A percentile compares a stretch with the other conserved stretches of the same genome.
These are phyloP conservation scores for Nicotiana paniculata DNA, from an alignment of 257 asterid genomes.

Conservation along the genomic window DNA sequence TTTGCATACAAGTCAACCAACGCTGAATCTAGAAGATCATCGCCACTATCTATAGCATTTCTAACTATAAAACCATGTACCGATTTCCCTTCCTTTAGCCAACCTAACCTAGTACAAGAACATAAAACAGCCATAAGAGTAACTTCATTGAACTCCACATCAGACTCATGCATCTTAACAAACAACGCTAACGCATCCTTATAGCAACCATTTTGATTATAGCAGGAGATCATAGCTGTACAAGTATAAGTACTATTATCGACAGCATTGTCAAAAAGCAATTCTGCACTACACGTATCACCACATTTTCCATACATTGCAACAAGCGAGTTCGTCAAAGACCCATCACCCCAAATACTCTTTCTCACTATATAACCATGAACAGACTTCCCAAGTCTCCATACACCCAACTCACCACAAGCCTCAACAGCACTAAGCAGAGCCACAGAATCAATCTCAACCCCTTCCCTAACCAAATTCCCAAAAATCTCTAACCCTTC, in stretches of 20 bases:
- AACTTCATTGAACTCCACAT: slow-evolving; percentile 52
- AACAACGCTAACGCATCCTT: slow-evolving; percentile 46
- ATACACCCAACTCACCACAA: slow-evolving; percentile 61
- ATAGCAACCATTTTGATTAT: slow-evolving; percentile 58
- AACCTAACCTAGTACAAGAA: slow-evolving; percentile 73
- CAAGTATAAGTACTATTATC: slow-evolving; percentile 42
- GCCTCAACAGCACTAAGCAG: slow-evolving; percentile 72
- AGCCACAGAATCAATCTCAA: slow-evolving; percentile 62
- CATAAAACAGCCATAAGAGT: slow-evolving; percentile 62
- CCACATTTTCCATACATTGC: slow-evolving; percentile 85
- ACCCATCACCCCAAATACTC: slow-evolving; percentile 32
- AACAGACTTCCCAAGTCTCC: slow-evolving; percentile 46
- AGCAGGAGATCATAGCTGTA: slow-evolving; percentile 77
- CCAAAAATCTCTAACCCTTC: slow-evolving; percentile 55
- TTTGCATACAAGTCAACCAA: slow-evolving; percentile 73
- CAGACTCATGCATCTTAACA: slow-evolving; percentile 31
- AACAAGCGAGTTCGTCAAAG: slow-evolving; percentile 59
- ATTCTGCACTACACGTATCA: slow-evolving; percentile 50
- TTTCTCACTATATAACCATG: slow-evolving; percentile 56
- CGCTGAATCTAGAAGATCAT: slow-evolving; percentile 62
- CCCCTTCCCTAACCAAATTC: slow-evolving; percentile 44
- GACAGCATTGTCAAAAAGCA: slow-evolving; percentile 29
- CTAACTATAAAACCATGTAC: slow-evolving; percentile 56
- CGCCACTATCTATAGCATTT: slow-evolving; percentile 31
- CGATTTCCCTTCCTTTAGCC: slow-evolving; percentile 61